phyloP scores from a whole-genome alignment of 108 stramenopile genomes.

The Pseudonitzschia pungens region DNA sequence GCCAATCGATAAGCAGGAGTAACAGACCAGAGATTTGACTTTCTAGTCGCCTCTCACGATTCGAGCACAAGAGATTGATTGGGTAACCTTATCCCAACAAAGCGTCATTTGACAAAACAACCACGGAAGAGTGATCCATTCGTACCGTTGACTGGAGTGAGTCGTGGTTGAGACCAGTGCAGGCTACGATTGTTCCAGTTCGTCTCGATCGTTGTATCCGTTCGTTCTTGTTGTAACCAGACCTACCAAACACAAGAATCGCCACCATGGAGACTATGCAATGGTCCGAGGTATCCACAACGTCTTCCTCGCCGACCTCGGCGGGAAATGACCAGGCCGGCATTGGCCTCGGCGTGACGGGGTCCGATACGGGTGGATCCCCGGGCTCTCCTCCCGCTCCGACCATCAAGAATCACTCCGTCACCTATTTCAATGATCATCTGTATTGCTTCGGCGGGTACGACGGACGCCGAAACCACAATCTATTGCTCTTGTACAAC shows the following conservation, averaged over 20 bases:
- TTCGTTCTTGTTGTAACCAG: too few species aligned
- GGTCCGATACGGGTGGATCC: background rate
- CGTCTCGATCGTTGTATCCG: too few species aligned
- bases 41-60: background rate
- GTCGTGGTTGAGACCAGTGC: too few species aligned
- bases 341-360: conserved; percentile 1
- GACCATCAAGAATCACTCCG: conserved; percentile 83
- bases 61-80: too few species aligned
- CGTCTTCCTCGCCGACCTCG: background rate
- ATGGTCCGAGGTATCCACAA: conserved; percentile 36
- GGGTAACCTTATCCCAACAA: background rate
- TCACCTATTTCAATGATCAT: conserved; percentile 71
- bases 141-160: background rate
- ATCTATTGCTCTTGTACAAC: conserved; percentile 73
- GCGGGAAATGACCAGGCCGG: background rate
- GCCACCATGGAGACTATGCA: conserved; percentile 40
- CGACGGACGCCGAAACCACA: conserved; percentile 89
- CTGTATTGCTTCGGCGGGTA: conserved; percentile 94
- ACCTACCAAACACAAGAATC: too few species aligned
- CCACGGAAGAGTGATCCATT: background rate
- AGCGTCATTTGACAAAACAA: too few species aligned
- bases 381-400: conserved; percentile 35
- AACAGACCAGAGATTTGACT: too few species aligned
- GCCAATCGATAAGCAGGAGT: too few species aligned
- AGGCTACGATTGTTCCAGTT: too few species aligned